These are phyloP conservation scores for Pyrus bretschneideri DNA, from an alignment of 306 rosid genomes.

Conservation along the genomic window DNA sequence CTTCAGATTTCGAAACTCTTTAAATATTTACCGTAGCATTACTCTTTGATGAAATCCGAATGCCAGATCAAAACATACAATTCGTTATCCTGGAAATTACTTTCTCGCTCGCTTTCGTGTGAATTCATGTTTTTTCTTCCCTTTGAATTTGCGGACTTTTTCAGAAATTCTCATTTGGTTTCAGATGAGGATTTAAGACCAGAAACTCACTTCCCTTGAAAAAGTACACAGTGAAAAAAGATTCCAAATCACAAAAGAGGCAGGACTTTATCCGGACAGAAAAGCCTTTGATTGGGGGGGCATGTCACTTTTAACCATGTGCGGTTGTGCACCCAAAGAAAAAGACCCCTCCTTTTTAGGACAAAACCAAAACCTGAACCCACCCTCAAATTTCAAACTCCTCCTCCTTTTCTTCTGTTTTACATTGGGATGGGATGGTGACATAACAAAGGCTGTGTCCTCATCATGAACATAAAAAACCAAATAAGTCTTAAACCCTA, in stretches of 20 bases:
- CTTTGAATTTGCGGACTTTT: background rate
- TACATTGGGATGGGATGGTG: background rate
- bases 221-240: background rate
- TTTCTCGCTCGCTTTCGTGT: no score
- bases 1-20: no score
- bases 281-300: conserved; percentile 25
- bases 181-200: background rate
- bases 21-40: no score
- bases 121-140: background rate
- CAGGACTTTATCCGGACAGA: background rate
- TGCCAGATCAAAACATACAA: background rate
- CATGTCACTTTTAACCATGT: background rate
- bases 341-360: background rate
- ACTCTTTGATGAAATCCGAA: background rate
- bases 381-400: conserved; percentile 9
- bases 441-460: background rate
- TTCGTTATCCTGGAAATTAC: background rate
- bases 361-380: background rate
- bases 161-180: background rate
- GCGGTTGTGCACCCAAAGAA: background rate
- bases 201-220: no score
- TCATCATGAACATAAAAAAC: no score
- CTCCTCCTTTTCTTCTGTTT: background rate
- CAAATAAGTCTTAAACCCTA: background rate
- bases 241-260: background rate